Conservation (phyloP, 2,329 filamentous ascomycete genomes). For the Diatrype stigma region DNA sequence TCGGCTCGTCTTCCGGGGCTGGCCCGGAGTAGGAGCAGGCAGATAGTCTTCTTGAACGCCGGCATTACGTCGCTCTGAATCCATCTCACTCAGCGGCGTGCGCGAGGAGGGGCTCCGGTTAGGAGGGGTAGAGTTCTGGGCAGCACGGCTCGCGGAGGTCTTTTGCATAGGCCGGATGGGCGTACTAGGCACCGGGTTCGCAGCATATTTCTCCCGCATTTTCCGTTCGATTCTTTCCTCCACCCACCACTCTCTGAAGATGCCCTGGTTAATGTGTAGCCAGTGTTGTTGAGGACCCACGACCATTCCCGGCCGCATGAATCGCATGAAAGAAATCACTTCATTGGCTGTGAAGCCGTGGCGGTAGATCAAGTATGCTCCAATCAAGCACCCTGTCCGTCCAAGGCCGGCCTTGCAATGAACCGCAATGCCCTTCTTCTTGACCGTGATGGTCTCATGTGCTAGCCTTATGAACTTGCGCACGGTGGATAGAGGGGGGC, state of each 20-base stretch:
- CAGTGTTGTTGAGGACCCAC: constrained; percentile 98
- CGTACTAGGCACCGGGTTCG: constrained; percentile 51
- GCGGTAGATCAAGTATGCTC: constrained; percentile 94
- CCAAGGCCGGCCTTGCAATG: constrained; percentile 98
- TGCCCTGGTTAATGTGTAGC: constrained; percentile 94
- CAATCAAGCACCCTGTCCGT: constrained; percentile 92
- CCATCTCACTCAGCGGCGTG: constrained; percentile 89
- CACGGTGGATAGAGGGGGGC: constrained; percentile 82
- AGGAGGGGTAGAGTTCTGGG: constrained; percentile 77
- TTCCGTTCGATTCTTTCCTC: constrained; percentile 76
- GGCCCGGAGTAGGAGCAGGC: constrained; percentile 90
- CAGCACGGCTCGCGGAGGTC: constrained; percentile 51
- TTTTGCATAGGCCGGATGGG: constrained; percentile 60
- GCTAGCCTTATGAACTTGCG: constrained; percentile 92
- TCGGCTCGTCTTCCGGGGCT: constrained; percentile 84
- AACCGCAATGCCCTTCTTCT: constrained; percentile 90
- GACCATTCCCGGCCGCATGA: constrained; percentile 98
- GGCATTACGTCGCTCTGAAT: constrained; percentile 67
- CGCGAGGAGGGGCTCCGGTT: constrained; percentile 72
- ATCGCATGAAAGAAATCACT: constrained; percentile 96
- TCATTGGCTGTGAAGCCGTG: constrained; percentile 97
- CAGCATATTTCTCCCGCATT: constrained; percentile 55
- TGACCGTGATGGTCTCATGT: constrained; percentile 87
- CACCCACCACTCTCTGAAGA: constrained; percentile 98
- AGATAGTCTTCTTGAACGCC: constrained; percentile 84